Conservation (phyloP, 257 asterid species). For the Eustoma russellianum region DNA sequence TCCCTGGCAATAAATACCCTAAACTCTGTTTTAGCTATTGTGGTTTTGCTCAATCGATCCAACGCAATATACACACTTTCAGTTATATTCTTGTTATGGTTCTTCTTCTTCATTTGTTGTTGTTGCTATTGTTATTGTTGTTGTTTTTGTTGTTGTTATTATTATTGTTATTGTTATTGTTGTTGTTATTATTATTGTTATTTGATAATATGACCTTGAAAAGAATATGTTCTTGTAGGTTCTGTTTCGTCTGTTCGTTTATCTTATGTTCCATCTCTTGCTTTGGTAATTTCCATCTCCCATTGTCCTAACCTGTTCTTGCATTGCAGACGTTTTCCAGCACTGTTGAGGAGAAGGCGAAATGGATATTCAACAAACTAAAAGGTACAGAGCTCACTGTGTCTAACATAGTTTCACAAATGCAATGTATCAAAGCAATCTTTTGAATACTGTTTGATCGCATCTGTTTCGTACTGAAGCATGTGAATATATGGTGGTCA, state of each 20-base stretch:
- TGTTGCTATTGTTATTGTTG: too few relatives aligned
- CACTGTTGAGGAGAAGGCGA: slow-evolving; percentile 94
- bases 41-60: too few relatives aligned
- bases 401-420: not conserved
- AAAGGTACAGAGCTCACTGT: slow-evolving; percentile 44
- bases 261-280: not conserved
- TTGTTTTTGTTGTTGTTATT: too few relatives aligned
- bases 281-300: not conserved
- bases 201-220: not conserved
- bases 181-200: too few relatives aligned
- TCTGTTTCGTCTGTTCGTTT: not conserved
- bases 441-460: too few relatives aligned
- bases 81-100: too few relatives aligned
- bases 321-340: slow-evolving; percentile 55
- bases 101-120: not conserved
- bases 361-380: slow-evolving; percentile 95
- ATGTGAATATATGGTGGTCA: too few relatives aligned
- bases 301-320: not conserved
- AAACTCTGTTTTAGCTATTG: too few relatives aligned
- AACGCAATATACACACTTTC: not conserved
- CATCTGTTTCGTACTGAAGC: too few relatives aligned
- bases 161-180: too few relatives aligned
- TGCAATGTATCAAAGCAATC: not conserved
- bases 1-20: too few relatives aligned
- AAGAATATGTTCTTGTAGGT: not conserved